phyloP scores from a whole-genome alignment of 192 early-diverging fungal species.

The Anaeromyces robustus region DNA sequence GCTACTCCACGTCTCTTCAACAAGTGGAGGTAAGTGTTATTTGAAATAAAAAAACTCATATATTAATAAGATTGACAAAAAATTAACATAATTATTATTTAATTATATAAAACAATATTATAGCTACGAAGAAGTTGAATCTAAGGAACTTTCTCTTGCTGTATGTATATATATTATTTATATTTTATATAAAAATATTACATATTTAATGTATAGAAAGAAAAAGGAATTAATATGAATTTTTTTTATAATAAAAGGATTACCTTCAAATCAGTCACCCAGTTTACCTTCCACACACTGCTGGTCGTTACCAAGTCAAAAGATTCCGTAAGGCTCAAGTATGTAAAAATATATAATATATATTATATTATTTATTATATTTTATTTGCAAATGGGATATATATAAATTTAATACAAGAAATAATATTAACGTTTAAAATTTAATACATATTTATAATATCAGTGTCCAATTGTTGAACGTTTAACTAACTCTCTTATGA shows the following conservation, averaged over 20 bases:
- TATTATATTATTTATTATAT: too few species aligned
- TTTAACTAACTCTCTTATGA: constrained; percentile 97
- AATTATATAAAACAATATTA: too few species aligned
- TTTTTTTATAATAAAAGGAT: constrained; percentile 23
- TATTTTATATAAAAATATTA: too few species aligned
- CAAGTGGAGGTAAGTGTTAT: constrained; percentile 48
- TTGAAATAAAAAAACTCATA: too few species aligned
- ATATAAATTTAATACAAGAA: too few species aligned
- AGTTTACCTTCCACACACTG: constrained; percentile 95
- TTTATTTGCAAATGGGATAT: too few species aligned
- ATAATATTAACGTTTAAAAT: too few species aligned
- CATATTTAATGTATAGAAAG: too few species aligned
- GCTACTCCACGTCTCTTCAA: constrained; percentile 55
- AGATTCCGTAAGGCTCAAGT: constrained; percentile 94
- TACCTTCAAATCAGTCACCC: constrained; percentile 82
- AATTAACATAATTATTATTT: too few species aligned
- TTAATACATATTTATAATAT: constrained; percentile 2
- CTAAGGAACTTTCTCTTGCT: constrained; percentile 73
- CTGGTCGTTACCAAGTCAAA: constrained; percentile 92
- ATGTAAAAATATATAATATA: constrained; percentile 6
- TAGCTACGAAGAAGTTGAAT: constrained; percentile 64
- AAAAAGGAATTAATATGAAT: too few species aligned
- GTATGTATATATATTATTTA: background rate
- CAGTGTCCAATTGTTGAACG: constrained; percentile 96
- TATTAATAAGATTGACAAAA: too few species aligned